These are phyloP conservation scores for Gossypium longicalyx DNA, from an alignment of 345 rosid species.

Conservation along the genomic window DNA sequence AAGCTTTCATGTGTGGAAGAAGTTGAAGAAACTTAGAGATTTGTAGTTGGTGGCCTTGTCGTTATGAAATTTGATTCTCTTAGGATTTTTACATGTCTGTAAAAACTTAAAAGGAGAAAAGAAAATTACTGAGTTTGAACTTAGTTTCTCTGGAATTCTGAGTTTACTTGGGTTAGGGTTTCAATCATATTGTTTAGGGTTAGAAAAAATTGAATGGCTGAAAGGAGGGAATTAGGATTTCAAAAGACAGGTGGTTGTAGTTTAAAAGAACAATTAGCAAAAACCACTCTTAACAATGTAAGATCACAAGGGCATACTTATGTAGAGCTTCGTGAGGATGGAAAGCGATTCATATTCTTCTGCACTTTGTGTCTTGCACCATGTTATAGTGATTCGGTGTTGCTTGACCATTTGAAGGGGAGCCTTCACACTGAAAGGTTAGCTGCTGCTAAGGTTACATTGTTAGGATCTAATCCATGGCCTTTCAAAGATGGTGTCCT, in stretches of 20 bases:
- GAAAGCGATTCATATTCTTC: constrained; percentile 72
- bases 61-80: neutral
- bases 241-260: constrained; percentile 39
- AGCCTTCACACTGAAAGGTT: constrained; percentile 70
- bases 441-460: constrained; percentile 65
- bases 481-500: constrained; percentile 86
- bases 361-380: constrained; percentile 87
- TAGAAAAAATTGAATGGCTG: constrained; percentile 49
- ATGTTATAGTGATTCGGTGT: constrained; percentile 64
- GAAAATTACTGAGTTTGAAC: constrained; percentile 6
- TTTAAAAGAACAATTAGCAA: constrained; percentile 64
- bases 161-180: constrained; percentile 9
- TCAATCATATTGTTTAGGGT: constrained; percentile 20
- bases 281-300: constrained; percentile 54
- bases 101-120: neutral
- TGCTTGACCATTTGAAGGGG: constrained; percentile 79
- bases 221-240: constrained; percentile 51
- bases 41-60: neutral
- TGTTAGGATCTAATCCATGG: constrained; percentile 77
- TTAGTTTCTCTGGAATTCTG: neutral
- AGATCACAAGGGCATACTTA: constrained; percentile 73
- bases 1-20: neutral
- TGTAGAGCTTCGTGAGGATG: constrained; percentile 80
- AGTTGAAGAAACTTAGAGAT: neutral
- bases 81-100: neutral